Base-by-base conservation (phyloP, 1,139 yeast species). In the Taphrina deformans region DNA sequence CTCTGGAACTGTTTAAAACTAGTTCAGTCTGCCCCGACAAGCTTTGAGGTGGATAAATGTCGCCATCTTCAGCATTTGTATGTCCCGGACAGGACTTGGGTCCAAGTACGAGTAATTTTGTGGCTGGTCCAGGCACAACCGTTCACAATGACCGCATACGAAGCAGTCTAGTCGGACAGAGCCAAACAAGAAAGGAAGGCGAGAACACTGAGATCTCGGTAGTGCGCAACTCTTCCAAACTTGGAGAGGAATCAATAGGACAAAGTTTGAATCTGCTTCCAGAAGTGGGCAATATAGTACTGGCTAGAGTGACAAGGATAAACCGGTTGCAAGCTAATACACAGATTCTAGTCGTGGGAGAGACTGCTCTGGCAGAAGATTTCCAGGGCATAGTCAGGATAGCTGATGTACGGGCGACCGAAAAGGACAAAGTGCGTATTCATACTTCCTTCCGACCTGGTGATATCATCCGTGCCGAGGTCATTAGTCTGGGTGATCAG, bases 401-500 rank as follows among this genome's bases (percentile, higher is more conserved):
- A 3, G 67, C 55, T 14, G 99, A 95, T 75, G 85, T 95, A 1
- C 81, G 98, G 67, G 86, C 93, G 44, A 89, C 97, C 0, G 97
- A 93, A 71, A 81, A 97, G 72, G 99, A 93, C 73, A 86, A 85
- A 73, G 92, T 91, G 35, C 87, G 87, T 73, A 82, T 93, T 46
- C 82, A 85, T 65, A 90, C 89, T 41, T 82, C 90, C 72, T 95
- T 87, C 77, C 83, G 83, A 70, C 98, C 99, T 0, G 98, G 98
- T 7, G 99, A 95, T 75, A 84, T 93, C 64, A 88, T 95, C 1
- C 81, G 96, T 69, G 97, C 97, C 0, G 80, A 81, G 70, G 73
- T 72, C 33, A 80, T 93, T 44, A 89, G 97, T 0, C 79, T 93
- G 46, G 99, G 99, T 65, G 99, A 95, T 75, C 98, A 98, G 6